Evolutionary conservation across 2,329 filamentous ascomycete genomes (phyloP).

Genomic region (Aureobasidium pullulans): DNA sequence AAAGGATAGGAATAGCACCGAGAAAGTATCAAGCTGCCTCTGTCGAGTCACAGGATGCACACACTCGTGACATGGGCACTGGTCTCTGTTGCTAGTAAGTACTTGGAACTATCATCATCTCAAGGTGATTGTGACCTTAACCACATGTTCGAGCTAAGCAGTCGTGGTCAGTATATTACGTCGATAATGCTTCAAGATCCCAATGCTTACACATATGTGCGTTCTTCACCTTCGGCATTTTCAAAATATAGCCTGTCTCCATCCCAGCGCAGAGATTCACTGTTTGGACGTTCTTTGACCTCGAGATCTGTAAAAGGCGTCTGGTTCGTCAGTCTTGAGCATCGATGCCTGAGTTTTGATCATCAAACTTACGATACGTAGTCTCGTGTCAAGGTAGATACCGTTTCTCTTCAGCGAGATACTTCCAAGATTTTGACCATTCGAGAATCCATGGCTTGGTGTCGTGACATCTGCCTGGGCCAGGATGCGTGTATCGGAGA

Average conservation of each 20-base stretch:
- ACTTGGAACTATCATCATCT: background rate
- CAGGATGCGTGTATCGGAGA: background rate
- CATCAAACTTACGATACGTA: conserved; percentile 1
- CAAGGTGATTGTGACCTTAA: background rate
- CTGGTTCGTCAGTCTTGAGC: background rate
- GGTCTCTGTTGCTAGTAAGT: conserved; percentile 13
- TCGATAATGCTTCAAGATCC: background rate
- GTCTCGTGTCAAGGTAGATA: background rate
- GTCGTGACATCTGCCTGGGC: background rate
- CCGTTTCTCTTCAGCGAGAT: background rate
- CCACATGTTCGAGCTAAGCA: conserved; percentile 7
- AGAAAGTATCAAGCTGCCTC: conserved; percentile 16
- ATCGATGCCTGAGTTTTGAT: too few species aligned
- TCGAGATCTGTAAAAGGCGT: conserved; percentile 3
- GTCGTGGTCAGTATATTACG: background rate
- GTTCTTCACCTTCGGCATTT: background rate
- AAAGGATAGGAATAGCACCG: background rate
- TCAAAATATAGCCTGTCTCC: conserved; percentile 8
- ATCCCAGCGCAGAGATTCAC: conserved; percentile 12
- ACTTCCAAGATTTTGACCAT: background rate
- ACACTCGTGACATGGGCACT: conserved; percentile 16
- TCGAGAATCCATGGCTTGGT: background rate
- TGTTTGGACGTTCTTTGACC: background rate
- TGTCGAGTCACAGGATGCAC: conserved; percentile 17
- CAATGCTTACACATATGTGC: conserved; percentile 2